Evolutionary conservation across 768 basidiomycete species (phyloP), one percentile per base, ranked within the genome.

Genomic region (Saitozyma sp.): DNA sequence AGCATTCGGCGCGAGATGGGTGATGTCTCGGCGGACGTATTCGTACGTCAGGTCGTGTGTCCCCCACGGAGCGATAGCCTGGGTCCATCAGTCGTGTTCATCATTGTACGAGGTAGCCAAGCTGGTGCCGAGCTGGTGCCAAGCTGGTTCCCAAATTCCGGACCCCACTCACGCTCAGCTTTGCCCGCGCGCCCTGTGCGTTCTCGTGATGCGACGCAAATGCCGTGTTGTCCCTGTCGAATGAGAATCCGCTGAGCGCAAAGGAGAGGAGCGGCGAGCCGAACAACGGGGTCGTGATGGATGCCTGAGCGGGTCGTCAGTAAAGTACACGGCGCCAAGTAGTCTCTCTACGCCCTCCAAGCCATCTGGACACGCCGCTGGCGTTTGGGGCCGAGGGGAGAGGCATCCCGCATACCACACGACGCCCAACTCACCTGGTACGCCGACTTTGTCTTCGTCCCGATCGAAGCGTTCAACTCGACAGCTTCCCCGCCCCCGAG

Each of bases 401-500:
- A 42, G 29, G 29, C 5, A 29, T 29, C 2, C 29, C 5, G 29
- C 29, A 2, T 29, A 29, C 29, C 29, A 2, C 8, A 3, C 7
- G 3, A 3, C 8, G 10, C 4, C n/a, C 89, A 78, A 10, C 87
- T 81, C 49, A 87, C 89, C 62, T 91, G 85, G 79, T 90, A 94
- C 0, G 93, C 86, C 58, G 87, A 86, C 60, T 87, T 86, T 0
- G 93, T 98, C 73, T 89, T 89, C 2, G 94, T 95, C 0, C 94
- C 95, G 16, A 89, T 82, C 0, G 93, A 86, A 10, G 90, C 78
- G 56, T 89, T 89, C 13, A 88, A 91, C 71, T 91, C 89, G 54
- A 98, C 82, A 0, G 86, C 85, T 79, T 99, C 95, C 14, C 89
- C 95, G 8, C 92, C 90, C 29, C 95, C 95, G 68, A 98, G 89